Percentiles rank a stretch among this genome's conserved stretches.
Evolutionary conservation across 2,329 filamentous ascomycete genomes (phyloP).

Genomic region (Furcasterigmium furcatum): DNA sequence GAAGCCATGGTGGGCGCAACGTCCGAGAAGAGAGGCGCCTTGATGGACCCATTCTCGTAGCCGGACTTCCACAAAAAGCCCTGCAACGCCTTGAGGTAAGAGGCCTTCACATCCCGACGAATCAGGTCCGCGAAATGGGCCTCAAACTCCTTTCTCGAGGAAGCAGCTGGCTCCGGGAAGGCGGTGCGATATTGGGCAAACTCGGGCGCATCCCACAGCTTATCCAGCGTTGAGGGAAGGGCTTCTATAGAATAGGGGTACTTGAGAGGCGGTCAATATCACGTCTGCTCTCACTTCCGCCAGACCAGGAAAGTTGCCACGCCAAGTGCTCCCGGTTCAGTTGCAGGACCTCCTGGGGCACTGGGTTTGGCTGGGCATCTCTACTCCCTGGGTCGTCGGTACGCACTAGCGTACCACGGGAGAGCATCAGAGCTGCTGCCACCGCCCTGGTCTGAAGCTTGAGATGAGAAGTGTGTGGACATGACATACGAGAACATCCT

Average conservation of each 20-base stretch:
- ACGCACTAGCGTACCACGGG: no score
- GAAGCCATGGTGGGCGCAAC: conserved; percentile 60
- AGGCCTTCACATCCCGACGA: conserved; percentile 67
- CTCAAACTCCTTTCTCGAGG: conserved; percentile 56
- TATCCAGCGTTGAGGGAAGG: conserved; percentile 60
- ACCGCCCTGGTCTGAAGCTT: no score
- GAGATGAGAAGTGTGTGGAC: conserved; percentile 5
- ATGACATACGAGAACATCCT: conserved; percentile 71
- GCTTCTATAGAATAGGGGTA: conserved; percentile 73
- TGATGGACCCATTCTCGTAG: conserved; percentile 66
- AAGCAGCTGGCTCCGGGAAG: conserved; percentile 64
- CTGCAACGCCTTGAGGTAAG: conserved; percentile 77
- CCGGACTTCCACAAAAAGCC: conserved; percentile 75
- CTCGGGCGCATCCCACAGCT: conserved; percentile 62
- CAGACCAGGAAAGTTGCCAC: no score
- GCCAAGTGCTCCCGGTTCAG: no score
- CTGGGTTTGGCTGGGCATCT: no score
- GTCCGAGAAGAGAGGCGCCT: conserved; percentile 72
- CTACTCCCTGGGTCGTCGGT: no score
- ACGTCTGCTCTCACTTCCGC: no score
- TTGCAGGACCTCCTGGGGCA: no score
- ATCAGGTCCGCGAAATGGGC: conserved; percentile 70
- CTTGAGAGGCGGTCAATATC: conserved; percentile 33
- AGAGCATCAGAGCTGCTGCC: no score
- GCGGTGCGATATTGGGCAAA: conserved; percentile 68